Base-by-base conservation (phyloP, 2,329 filamentous ascomycete species). In the Bipolaris cookei region DNA sequence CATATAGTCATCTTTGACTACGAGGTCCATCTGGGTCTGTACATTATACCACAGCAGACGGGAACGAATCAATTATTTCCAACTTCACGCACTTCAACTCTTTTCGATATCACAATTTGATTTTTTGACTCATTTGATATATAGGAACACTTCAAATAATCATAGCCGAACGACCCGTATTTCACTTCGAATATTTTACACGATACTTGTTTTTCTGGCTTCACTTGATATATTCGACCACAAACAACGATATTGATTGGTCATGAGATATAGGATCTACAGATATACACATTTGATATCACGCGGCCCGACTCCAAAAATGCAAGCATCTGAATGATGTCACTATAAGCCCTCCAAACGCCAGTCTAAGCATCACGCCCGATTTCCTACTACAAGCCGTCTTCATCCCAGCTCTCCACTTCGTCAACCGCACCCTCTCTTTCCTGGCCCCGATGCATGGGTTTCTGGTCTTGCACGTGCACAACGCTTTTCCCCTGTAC, bases 341-440 rank as follows among this genome's bases (percentile, higher is more conserved):
- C 42, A 50, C 25, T 43, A 43, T 25, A 37, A 51, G 6, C 39
- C 23, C 20, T 21, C 7, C 28, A 50, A 53, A 57, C 49, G 38
- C 54, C 44, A 51, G 7, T 45, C 5, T 21, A 48, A 50, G 11
- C 16, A 18, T 20, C 30, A 52, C 3, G 13, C 28, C 32, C 1
- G 28, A 37, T 20, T 25, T 28, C 16, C 34, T 60, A 60, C 39
- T 32, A 63, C 63, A 69, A 38, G 0, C 77, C 81, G 3, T 80
- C 79, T 11, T 81, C 80, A 71, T 96, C 95, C 70, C 97, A 83
- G 2, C 87, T 88, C 74, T 97, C 91, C 3, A 99, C 94, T 70
- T 97, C 92, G 63, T 97, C 92, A 52, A 98, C 86, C 0, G 92
- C 92, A 34, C 85, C 87, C 32, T 87, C 85, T 52, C 91, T 82